Evolutionary conservation across 2,329 filamentous ascomycete species (phyloP).

Genomic region (Cryphonectria parasitica): DNA sequence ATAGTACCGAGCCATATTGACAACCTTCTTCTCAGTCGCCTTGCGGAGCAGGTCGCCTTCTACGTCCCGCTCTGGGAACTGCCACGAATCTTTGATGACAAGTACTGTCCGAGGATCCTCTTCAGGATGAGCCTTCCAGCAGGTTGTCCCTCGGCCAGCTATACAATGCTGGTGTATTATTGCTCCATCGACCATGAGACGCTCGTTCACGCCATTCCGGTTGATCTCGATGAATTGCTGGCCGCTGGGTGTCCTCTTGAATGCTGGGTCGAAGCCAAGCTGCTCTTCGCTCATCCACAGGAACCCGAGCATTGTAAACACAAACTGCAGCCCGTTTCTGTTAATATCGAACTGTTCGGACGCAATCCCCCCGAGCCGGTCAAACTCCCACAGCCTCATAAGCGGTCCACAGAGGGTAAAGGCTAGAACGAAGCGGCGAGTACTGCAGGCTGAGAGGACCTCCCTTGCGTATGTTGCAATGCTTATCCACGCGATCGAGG

Average conservation of each 20-base stretch:
- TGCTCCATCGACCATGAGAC: slow-evolving; percentile 44
- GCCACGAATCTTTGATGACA: no score
- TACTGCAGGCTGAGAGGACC: no score
- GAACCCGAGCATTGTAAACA: slow-evolving; percentile 46
- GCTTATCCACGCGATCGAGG: slow-evolving; percentile 43
- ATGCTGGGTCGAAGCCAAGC: slow-evolving; percentile 50
- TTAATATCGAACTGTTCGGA: slow-evolving; percentile 52
- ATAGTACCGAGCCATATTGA: slow-evolving; percentile 25
- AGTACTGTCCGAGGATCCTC: slow-evolving; percentile 37
- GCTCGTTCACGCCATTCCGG: slow-evolving; percentile 42
- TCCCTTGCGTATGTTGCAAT: slow-evolving; percentile 46
- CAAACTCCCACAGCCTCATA: slow-evolving; percentile 50
- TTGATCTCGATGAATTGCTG: slow-evolving; percentile 44
- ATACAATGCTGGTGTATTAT: slow-evolving; percentile 41
- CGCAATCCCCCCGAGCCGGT: slow-evolving; percentile 50
- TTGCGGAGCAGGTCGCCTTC: no score
- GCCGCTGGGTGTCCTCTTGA: slow-evolving; percentile 37
- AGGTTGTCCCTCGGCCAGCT: slow-evolving; percentile 45
- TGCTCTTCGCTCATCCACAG: no score
- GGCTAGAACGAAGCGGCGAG: slow-evolving; percentile 44
- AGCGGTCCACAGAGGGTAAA: slow-evolving; percentile 47
- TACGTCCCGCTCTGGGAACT: no score
- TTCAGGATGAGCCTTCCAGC: slow-evolving; percentile 44
- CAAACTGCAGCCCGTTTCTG: slow-evolving; percentile 43
- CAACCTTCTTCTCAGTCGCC: no score